Evolutionary conservation across 371 early-diverging fungal genomes (phyloP), one percentile per base, ranked within the genome.

Genomic region (Coemansia sp.): DNA sequence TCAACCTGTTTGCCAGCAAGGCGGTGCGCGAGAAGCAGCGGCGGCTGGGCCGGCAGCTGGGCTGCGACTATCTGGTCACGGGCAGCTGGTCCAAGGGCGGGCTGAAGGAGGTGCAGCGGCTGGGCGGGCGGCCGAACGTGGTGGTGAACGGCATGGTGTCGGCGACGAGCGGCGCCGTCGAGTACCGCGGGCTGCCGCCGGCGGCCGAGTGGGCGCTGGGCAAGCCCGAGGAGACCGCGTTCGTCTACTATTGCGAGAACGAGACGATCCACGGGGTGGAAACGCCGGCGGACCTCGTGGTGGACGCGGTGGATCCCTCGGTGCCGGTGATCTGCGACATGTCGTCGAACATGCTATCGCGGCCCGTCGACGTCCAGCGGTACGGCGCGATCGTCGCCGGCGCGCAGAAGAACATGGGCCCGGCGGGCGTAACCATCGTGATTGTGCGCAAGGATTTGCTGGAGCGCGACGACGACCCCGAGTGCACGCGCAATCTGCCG

Each of bases 241-340:
- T 88, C 69, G 86, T 94, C 12, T 97, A 94, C 72, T 96, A 95
- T 72, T 96, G 96, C 77, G 94, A 91, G 76, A 98, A 98, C 72
- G 99, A 98, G 76, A 98, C 99, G 4, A 90, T 98, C 26, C 90
- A 97, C 71, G 99, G 99, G 36, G 91, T 98, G 38, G 96, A 97
- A 77, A 87, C 91, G 51, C 81, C 81, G 12, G 87, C 89, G 9
- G 54, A 63, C 52, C 41, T 63, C 31, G 68, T 81, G 14, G 63
- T 80, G 30, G 83, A 83, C 26, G 75, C 78, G 9, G 81, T 87
- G 0, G 87, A 88, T 65, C 66, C 85, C 1, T 61, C 75, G 1
- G 92, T 94, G 0, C 94, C 94, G 5, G 53, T 97, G 11, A 92
- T 98, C 36, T 92, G 94, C 63, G 98, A 98, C 80, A 94, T 97